These are phyloP conservation scores for Penicillium pulvis DNA, from an alignment of 495 filamentous ascomycete genomes.

Conservation along the genomic window DNA sequence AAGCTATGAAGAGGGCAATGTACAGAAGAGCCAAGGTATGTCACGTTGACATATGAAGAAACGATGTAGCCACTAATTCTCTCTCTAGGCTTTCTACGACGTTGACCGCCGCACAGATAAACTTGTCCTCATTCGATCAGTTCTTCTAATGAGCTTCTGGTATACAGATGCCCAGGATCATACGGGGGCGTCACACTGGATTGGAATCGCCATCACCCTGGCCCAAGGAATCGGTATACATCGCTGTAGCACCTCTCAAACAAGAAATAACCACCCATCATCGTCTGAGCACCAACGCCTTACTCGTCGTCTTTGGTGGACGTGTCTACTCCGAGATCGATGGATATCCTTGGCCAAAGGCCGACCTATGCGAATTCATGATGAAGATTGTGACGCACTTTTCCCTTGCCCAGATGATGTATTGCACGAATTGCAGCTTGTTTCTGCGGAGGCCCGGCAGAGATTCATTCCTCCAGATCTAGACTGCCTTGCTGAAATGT, in stretches of 20 bases:
- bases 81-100: background rate
- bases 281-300: background rate
- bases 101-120: slow-evolving; percentile 8
- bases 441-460: background rate
- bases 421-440: background rate
- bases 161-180: slow-evolving; percentile 10
- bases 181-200: slow-evolving; percentile 8
- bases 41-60: background rate
- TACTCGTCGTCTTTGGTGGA: slow-evolving; percentile 7
- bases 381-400: slow-evolving; percentile 8
- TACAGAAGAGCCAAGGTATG: slow-evolving; percentile 5
- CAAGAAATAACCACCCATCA: background rate
- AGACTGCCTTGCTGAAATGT: slow-evolving; percentile 3
- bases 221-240: slow-evolving; percentile 10
- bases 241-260: background rate
- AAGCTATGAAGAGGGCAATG: slow-evolving; percentile 10
- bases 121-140: slow-evolving; percentile 7
- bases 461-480: background rate
- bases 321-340: slow-evolving; percentile 5
- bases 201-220: slow-evolving; percentile 7
- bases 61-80: background rate
- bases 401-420: background rate
- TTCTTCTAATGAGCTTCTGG: slow-evolving; percentile 9
- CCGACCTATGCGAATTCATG: slow-evolving; percentile 8
- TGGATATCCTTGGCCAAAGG: slow-evolving; percentile 9